Evolutionary conservation across 225 moss, liverwort and hornwort species (phyloP), one percentile per base, ranked within the genome.

Genomic region (Physcomitrellopsis africana): DNA sequence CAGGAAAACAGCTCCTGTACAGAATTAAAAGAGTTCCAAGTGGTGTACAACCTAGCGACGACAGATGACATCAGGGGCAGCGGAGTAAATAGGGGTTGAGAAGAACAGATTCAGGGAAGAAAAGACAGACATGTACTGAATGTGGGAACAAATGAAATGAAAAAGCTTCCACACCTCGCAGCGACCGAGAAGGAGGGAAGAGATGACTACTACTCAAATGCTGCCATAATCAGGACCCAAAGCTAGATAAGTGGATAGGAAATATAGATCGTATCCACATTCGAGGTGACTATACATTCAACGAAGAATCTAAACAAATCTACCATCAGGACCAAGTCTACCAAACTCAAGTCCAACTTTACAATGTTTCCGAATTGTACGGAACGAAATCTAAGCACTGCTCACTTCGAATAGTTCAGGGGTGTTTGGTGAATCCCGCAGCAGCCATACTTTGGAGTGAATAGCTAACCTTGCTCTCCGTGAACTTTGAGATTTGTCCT

Each of bases 121-220:
- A 43, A 44, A n/a, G 19, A 37, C 57, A 75, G 15, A 19, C 41
- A 56, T 37, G 11, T 23, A 46, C 26, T 37, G 32, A 74, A 20
- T 37, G 81, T 58, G 52, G 66, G 80, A 73, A 80, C 55, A 47
- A n/a, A 59, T 68, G 59, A 17, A 59, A 68, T 17, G 17, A 52
- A 74, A 51, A 65, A 45, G 62, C 62, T 54, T 44, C 18, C 6
- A 7, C 7, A 62, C 27, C 51, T 58, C 26, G n/a, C 32, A 1
- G 63, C 18, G 3, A 69, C 56, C 44, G 22, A 69, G 72, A 51
- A 37, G 49, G 27, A 19, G 32, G 43, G 14, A 9, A 59, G 78
- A 70, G 82, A 78, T 51, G 82, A 82, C 74, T 55, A 11, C 15
- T 15, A 2, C 17, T 19, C 49, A 37, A 37, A 37, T 23, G 12